Evolutionary conservation across 2,329 filamentous ascomycete species (phyloP), one percentile per base, ranked within the genome.

Genomic region (Sarocladium strictum): DNA sequence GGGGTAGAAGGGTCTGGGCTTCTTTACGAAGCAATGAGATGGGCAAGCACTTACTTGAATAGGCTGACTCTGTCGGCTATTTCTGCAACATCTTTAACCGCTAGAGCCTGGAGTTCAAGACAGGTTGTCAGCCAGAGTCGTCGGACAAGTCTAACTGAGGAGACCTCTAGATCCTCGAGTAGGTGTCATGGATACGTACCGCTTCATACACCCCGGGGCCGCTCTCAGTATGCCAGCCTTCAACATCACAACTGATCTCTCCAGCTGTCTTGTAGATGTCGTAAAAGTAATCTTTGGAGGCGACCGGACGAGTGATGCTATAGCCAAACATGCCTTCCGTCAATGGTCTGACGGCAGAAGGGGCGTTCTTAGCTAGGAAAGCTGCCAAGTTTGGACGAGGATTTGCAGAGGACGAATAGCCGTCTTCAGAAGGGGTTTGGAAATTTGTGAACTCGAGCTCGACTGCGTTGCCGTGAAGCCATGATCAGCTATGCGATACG

Each of bases 321-420:
- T 93, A 93, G 27, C 87, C 88, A 62, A 91, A 91, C 87, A 91
- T 91, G 58, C 88, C 88, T 62, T 90, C 85, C 24, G 88, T 91
- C 45, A 93, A 71, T 23, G 84, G 75, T 1, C 86, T 86, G 2
- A 92, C 76, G 6, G 78, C 66, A 50, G 82, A 72, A 19, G 84
- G 81, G 0, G 85, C 77, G 63, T 90, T 87, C 15, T 83, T 74
- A 61, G 80, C 76, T 27, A 90, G 76, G 65, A 84, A 90, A 5
- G 78, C 72, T 5, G 86, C 84, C 2, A 87, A 84, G 17, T 81
- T 84, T 56, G 86, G 80, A 38, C 75, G 65, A 27, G 73, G 35
- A 38, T 38, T 38, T 19, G 35, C 35, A 38, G 7, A 70, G 26
- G 73, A 69, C 24, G 74, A 66, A 29, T 69, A 61, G 10, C 58